Evolutionary conservation across 2,329 filamentous ascomycete genomes (phyloP).

Genomic region (Exophiala bonariae): DNA sequence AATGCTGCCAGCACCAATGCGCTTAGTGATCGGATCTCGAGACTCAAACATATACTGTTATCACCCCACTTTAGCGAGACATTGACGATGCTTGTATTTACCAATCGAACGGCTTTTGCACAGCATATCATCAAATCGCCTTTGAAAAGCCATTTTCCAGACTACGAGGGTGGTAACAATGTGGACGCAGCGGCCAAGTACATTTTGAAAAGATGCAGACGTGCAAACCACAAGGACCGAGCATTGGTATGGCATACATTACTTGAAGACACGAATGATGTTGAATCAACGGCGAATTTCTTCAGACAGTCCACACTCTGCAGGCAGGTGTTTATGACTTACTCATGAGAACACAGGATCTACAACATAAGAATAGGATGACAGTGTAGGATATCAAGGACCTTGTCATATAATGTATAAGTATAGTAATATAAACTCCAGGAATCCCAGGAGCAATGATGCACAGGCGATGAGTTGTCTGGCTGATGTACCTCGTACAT

Average conservation of each 20-base stretch:
- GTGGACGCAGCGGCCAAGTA: constrained; percentile 18
- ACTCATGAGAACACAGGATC: no score
- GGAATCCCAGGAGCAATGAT: no score
- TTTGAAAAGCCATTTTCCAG: constrained; percentile 15
- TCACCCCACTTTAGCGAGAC: constrained; percentile 13
- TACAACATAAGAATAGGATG: no score
- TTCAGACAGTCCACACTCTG: constrained; percentile 12
- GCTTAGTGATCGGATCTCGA: constrained; percentile 12
- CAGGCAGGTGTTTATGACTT: no score
- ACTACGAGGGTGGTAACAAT: constrained; percentile 16
- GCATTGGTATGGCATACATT: constrained; percentile 18
- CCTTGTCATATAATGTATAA: no score
- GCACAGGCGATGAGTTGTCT: no score
- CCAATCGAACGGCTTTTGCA: constrained; percentile 13
- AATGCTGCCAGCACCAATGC: constrained; percentile 7
- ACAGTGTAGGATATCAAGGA: no score
- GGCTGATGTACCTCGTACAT: no score
- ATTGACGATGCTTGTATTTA: constrained; percentile 16
- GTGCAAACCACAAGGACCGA: constrained; percentile 8
- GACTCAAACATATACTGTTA: constrained; percentile 9
- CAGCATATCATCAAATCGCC: constrained; percentile 13
- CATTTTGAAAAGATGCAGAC: constrained; percentile 14
- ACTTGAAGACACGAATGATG: constrained; percentile 2
- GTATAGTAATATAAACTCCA: no score
- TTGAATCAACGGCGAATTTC: constrained; percentile 13